These are phyloP conservation scores for Desmodesmus armatus DNA, from an alignment of 139 green algal genomes.

Conservation along the genomic window DNA sequence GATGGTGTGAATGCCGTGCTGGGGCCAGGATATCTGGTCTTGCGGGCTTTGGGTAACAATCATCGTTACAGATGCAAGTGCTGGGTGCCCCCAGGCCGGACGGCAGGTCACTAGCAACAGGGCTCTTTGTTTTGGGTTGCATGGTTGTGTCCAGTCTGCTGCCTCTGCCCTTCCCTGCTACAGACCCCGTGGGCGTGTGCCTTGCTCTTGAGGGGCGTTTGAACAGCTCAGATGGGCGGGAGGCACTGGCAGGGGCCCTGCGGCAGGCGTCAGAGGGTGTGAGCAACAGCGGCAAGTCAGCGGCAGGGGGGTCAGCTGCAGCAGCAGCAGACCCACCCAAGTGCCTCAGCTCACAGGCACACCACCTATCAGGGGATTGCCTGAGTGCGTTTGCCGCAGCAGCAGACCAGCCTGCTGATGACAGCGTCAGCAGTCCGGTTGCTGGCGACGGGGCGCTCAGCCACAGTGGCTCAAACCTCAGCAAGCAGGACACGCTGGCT, in stretches of 20 bases:
- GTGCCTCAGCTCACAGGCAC: constrained; percentile 1
- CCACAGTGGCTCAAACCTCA: background rate
- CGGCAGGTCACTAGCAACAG: no score
- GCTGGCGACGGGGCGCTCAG: background rate
- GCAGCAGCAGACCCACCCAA: background rate
- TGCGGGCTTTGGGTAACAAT: no score
- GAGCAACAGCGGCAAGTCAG: constrained; percentile 18
- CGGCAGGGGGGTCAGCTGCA: background rate
- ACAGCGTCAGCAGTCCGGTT: constrained; percentile 5
- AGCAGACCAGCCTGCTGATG: background rate
- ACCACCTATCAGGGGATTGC: constrained; percentile 8
- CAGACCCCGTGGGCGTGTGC: constrained; percentile 29
- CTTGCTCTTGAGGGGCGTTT: constrained; percentile 35
- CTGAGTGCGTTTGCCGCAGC: background rate
- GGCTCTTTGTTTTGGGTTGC: no score
- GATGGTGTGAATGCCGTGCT: no score
- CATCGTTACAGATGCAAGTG: no score
- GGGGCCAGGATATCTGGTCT: no score
- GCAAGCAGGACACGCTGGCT: constrained; percentile 17
- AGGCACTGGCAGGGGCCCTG: constrained; percentile 27
- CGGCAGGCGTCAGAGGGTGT: constrained; percentile 3
- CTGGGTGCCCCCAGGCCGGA: no score
- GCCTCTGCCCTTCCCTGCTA: background rate
- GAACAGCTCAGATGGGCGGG: constrained; percentile 2
- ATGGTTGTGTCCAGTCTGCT: no score